A percentile compares a stretch with the other conserved stretches of the same genome.
Conservation (phyloP, 176 grass and related monocot genomes). For the Oryza australiensis region DNA sequence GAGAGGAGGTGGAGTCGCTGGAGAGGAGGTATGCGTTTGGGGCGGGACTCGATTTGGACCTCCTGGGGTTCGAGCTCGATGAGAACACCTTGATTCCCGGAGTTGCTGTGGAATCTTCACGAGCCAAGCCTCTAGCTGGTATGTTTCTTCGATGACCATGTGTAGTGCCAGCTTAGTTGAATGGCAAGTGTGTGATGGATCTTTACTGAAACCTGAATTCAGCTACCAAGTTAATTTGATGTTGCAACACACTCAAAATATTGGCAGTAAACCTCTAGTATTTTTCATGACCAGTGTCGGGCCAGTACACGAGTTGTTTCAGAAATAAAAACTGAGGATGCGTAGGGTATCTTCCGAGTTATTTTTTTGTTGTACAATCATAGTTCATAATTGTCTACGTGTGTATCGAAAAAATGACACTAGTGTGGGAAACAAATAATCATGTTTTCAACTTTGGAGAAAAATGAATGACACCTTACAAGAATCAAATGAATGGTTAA, state of each 20-base stretch:
- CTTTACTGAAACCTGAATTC: background rate
- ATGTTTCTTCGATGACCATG: slow-evolving; percentile 4
- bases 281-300: background rate
- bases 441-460: background rate
- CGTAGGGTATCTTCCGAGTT: background rate
- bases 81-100: slow-evolving; percentile 79
- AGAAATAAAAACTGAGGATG: background rate
- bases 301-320: too few species aligned
- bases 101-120: slow-evolving; percentile 86
- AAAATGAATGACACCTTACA: background rate
- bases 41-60: slow-evolving; percentile 77
- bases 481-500: background rate
- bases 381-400: background rate
- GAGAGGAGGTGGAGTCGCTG: slow-evolving; percentile 65
- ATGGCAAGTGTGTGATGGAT: background rate
- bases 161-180: background rate
- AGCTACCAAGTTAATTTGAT: background rate
- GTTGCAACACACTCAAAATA: background rate
- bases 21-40: slow-evolving; percentile 80
- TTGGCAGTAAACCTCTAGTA: background rate
- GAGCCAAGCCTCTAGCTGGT: slow-evolving; percentile 89
- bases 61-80: slow-evolving; percentile 86
- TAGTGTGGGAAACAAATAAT: background rate
- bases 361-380: background rate
- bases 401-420: background rate